Conservation (phyloP, 2,329 filamentous ascomycete genomes). For the Elsinoe arachidis region DNA sequence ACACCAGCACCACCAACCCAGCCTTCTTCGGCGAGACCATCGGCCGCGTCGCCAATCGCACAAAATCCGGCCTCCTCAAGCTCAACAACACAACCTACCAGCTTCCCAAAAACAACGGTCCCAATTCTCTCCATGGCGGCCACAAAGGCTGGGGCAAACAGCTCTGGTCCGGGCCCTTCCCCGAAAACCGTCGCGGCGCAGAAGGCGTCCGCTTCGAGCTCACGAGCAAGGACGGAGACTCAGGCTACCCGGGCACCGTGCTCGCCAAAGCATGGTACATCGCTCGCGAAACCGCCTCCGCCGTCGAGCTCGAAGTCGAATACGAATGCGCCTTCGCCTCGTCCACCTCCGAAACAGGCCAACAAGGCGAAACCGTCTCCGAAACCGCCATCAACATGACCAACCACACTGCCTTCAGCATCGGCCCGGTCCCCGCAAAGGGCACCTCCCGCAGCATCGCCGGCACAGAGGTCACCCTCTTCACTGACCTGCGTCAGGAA, state of each 20-base stretch:
- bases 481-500: slow-evolving; percentile 59
- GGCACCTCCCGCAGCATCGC: slow-evolving; percentile 30
- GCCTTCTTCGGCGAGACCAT: slow-evolving; percentile 92
- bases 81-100: slow-evolving; percentile 65
- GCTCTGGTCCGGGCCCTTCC: slow-evolving; percentile 63
- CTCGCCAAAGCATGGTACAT: slow-evolving; percentile 72
- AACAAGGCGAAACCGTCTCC: slow-evolving; percentile 54
- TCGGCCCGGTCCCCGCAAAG: not conserved
- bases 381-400: slow-evolving; percentile 91
- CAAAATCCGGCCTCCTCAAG: slow-evolving; percentile 61
- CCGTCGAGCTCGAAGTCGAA: slow-evolving; percentile 68
- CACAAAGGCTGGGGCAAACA: slow-evolving; percentile 71
- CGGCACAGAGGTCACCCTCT: slow-evolving; percentile 52
- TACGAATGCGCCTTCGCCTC: slow-evolving; percentile 76
- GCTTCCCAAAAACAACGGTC: slow-evolving; percentile 66
- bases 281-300: slow-evolving; percentile 54
- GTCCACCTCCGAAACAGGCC: not conserved
- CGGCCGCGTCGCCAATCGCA: slow-evolving; percentile 73
- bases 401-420: slow-evolving; percentile 66
- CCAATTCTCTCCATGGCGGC: slow-evolving; percentile 54
- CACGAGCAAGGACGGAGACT: slow-evolving; percentile 69
- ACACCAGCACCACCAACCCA: slow-evolving; percentile 61
- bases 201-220: slow-evolving; percentile 42
- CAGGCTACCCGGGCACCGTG: slow-evolving; percentile 83
- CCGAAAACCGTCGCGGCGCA: slow-evolving; percentile 41